A percentile compares a stretch with the other conserved stretches of the same genome.
Conservation (phyloP, 805 yeast species). For the Zygoascus ofunaensis region DNA sequence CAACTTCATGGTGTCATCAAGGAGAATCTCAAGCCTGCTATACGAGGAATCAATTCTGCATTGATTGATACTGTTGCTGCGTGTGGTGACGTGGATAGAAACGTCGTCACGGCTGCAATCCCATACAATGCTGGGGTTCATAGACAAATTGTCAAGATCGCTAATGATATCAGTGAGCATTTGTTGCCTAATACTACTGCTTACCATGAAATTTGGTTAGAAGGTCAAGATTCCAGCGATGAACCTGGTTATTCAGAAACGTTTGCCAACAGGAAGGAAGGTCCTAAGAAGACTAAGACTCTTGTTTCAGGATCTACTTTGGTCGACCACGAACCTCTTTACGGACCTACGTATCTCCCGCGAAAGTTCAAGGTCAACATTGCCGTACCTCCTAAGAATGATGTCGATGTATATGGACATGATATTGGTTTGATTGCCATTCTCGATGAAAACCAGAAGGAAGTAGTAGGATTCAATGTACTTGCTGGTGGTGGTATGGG, state of each 20-base stretch:
- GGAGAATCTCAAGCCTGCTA: constrained; percentile 78
- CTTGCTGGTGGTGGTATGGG: constrained; percentile 99
- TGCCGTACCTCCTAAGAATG: constrained; percentile 92
- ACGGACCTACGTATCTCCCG: constrained; percentile 81
- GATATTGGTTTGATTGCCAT: constrained; percentile 91
- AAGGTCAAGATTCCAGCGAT: constrained; percentile 71
- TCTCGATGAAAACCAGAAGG: constrained; percentile 41
- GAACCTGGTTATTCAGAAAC: constrained; percentile 52
- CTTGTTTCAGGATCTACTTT: constrained; percentile 80
- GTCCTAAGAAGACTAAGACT: constrained; percentile 73
- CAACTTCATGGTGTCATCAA: constrained; percentile 93
- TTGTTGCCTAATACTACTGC: constrained; percentile 88
- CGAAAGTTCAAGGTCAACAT: constrained; percentile 93
- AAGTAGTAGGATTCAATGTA: constrained; percentile 74
- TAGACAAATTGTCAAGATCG: constrained; percentile 55
- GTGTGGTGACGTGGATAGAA: constrained; percentile 97
- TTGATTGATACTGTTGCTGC: constrained; percentile 94
- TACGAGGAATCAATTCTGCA: constrained; percentile 84
- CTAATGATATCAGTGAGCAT: constrained; percentile 64
- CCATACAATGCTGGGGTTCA: constrained; percentile 81
- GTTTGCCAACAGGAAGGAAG: constrained; percentile 59
- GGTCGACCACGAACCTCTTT: constrained; percentile 74
- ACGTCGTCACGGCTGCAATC: constrained; percentile 85
- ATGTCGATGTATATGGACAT: constrained; percentile 92
- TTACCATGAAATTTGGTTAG: constrained; percentile 93